Evolutionary conservation across 1,139 yeast genomes (phyloP).

Genomic region (Scheffersomyces stambukii): DNA sequence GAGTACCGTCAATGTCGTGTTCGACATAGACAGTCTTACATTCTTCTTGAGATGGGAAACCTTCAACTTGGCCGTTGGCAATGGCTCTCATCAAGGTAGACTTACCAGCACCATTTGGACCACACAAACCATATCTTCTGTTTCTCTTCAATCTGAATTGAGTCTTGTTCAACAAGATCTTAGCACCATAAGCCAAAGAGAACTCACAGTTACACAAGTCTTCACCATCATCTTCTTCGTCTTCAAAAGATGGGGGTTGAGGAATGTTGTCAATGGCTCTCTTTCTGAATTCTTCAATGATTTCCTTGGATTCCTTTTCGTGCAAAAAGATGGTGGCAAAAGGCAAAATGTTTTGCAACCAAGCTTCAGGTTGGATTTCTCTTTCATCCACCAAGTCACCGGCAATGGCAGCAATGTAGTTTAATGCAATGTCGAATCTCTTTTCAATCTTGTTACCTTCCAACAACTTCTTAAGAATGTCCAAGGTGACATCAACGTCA

Average conservation of each 20-base stretch:
- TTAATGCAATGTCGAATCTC: conserved; percentile 74
- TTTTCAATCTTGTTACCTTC: conserved; percentile 64
- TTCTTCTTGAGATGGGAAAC: conserved; percentile 98
- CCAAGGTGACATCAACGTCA: conserved; percentile 84
- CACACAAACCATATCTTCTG: conserved; percentile 99
- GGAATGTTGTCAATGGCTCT: conserved; percentile 97
- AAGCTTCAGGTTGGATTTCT: conserved; percentile 85
- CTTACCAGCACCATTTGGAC: conserved; percentile 99
- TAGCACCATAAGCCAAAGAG: conserved; percentile 99
- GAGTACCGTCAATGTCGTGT: conserved; percentile 98
- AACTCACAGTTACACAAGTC: conserved; percentile 99
- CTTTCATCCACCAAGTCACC: conserved; percentile 99
- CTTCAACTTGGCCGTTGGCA: conserved; percentile 99
- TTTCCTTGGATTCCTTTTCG: conserved; percentile 85
- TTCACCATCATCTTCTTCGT: conserved; percentile 99
- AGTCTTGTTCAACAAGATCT: conserved; percentile 98
- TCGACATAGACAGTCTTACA: conserved; percentile 99
- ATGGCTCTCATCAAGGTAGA: conserved; percentile 99
- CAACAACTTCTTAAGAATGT: conserved; percentile 71
- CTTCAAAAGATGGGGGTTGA: conserved; percentile 91
- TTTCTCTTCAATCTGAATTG: conserved; percentile 99
- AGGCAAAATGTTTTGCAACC: conserved; percentile 86
- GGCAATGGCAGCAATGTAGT: conserved; percentile 91
- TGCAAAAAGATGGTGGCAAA: conserved; percentile 95
- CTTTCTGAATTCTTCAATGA: conserved; percentile 93